Base-by-base conservation (phyloP, 208 protist species). In the Acanthamoeba quina region DNA sequence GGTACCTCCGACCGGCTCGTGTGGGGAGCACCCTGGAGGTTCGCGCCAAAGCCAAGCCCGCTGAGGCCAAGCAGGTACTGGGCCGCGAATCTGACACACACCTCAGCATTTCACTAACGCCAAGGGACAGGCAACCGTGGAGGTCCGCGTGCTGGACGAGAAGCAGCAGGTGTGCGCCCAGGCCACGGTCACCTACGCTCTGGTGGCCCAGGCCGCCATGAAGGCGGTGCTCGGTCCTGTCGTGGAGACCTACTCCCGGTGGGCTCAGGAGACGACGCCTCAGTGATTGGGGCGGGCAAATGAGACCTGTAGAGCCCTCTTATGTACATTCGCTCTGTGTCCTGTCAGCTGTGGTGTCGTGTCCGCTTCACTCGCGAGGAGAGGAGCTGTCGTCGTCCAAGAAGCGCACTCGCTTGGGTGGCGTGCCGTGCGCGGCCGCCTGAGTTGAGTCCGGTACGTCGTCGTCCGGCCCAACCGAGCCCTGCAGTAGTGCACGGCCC, bases 331-430 rank as follows among this genome's bases (percentile, higher is more conserved):
- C 21, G 58, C 26, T 26, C 15, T 64, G 15, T 26, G 37, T 3
- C 37, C 37, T 64, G 21, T 19, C 58, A 6, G 58, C 26, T 26
- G 26, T 26, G 15, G 9, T 26, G 11, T 26, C 2, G 21, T n/a
- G 52, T 56, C 52, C 52, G 52, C 11, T 19, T 56, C 52, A 56
- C 52, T 56, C 1, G 6, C 41, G 3, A 0, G 41, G 9, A 47
- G 41, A 47, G 41, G 41, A 47, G 41, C 41, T 47, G 6, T 47
- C 41, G 41, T 10, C 41, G 41, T 49, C 41, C 29, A 80, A 80
- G 41, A 80, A 80, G 72, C 72, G 72, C 72, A 80, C 72, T 7
- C 72, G 72, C 72, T 80, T 80, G 7, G 34, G 72, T 15, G 9
- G 34, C 34, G 11, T n/a, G 13, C 11, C 41, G 15, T 7, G 26